Base-by-base conservation (phyloP, 805 yeast genomes). In the Suhomyces sp. region DNA sequence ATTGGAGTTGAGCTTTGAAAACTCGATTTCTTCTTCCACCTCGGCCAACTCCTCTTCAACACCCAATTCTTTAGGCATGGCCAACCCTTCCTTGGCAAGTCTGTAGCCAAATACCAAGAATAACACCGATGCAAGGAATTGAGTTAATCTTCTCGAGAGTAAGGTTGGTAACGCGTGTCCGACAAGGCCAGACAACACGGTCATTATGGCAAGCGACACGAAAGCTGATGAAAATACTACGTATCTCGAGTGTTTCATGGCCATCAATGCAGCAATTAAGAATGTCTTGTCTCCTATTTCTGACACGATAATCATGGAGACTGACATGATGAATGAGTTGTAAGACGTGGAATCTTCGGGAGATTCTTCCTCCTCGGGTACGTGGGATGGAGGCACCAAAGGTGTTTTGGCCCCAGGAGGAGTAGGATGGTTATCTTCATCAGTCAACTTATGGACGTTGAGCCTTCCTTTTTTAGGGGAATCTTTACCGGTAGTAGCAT, bases 281-380 rank as follows among this genome's bases (percentile, higher is more conserved):
- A 93, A 93, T 0, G 99, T 93, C 66, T 93, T 93, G 60, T 93
- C 99, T 40, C 98, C 98, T 40, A 93, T 83, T 61, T 93, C 99
- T 19, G 95, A 85, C n/a, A 88, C 85, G 20, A 86, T 65, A 53
- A 93, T 93, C 98, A 93, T 93, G 11, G 91, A 77, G 21, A 81
- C 66, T 2, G 98, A 77, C 81, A 91, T 78, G 40, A 85, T 19
- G 48, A 93, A 83, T 3, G 95, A 75, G 45, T 76, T 62, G 32
- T 60, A 61, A 18, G 39, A 39, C 15, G 21, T 26, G 8, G 36
- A 15, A 9, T 40, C 42, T 16, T 32, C 31, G 12, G 42, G 48
- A 11, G 43, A 43, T 19, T 26, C 43, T 25, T 34, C 44, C 2
- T 39, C 46, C 14, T 38, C 35, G 5, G 18, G 36, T 25, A 7